Conservation (phyloP, 306 rosid species). For the Parietaria judaica region DNA sequence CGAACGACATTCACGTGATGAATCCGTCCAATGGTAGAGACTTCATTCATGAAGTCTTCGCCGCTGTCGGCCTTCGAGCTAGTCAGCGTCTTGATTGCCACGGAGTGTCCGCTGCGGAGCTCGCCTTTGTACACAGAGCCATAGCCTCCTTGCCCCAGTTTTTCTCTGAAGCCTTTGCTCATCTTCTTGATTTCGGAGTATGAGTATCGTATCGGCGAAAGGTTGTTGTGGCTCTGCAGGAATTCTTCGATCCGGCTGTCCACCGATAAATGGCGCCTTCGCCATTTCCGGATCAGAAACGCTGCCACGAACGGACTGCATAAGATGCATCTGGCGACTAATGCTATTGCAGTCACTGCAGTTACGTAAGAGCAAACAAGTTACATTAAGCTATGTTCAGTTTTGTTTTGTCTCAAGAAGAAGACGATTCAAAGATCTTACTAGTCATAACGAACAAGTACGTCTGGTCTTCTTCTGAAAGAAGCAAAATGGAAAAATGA, state of each 20-base stretch:
- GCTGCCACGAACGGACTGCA: neutral
- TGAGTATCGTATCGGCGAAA: conserved; percentile 8
- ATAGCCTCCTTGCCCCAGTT: too few relatives aligned
- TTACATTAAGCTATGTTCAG: too few relatives aligned
- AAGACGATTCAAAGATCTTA: neutral
- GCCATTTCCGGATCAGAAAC: conserved; percentile 13
- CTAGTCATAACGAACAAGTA: neutral
- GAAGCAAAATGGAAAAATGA: neutral
- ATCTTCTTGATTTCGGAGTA: too few relatives aligned
- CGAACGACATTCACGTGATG: too few relatives aligned
- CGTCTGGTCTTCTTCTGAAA: neutral
- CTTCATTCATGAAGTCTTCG: too few relatives aligned
- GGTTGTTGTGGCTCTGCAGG: conserved; percentile 18
- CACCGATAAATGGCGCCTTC: conserved; percentile 15
- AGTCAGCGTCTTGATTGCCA: conserved; percentile 21
- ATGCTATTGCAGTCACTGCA: too few relatives aligned
- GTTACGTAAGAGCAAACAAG: too few relatives aligned
- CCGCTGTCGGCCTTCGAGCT: neutral
- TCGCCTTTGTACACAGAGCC: too few relatives aligned
- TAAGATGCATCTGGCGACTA: too few relatives aligned
- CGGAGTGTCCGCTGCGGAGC: conserved; percentile 11
- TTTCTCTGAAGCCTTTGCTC: too few relatives aligned
- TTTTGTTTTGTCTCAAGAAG: too few relatives aligned
- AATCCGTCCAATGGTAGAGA: too few relatives aligned
- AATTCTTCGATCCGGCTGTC: conserved; percentile 16